Conservation (phyloP, 164 flowering plant species). For the Vitis labrusca region DNA sequence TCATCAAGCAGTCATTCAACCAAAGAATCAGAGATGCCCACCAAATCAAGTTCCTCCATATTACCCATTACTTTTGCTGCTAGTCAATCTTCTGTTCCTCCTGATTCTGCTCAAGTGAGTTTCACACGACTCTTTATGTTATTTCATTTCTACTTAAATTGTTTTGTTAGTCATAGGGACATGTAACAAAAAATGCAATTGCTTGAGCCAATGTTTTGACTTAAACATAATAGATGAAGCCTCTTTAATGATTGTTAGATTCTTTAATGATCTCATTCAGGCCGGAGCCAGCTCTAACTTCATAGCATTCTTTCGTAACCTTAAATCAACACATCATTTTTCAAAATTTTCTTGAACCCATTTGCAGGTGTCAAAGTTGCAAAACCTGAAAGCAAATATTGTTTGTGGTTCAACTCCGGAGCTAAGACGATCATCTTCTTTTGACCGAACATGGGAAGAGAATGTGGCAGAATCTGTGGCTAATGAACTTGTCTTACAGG, state of each 20-base stretch:
- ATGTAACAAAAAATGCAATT: too few relatives aligned
- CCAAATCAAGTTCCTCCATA: conserved; percentile 43
- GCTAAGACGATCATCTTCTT: conserved; percentile 90
- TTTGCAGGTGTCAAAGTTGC: conserved; percentile 70
- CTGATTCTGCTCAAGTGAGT: conserved; percentile 65
- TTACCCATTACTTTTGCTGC: conserved; percentile 23
- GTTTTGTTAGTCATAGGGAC: background rate
- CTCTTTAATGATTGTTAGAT: too few relatives aligned
- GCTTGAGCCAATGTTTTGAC: too few relatives aligned
- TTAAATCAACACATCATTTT: background rate
- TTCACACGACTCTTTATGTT: conserved; percentile 1
- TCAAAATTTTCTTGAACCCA: background rate
- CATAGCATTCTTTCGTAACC: background rate
- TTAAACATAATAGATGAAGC: too few relatives aligned
- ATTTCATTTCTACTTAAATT: background rate
- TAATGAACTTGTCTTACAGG: conserved; percentile 74
- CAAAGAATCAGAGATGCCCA: conserved; percentile 56
- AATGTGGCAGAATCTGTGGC: conserved; percentile 93
- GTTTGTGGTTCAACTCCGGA: conserved; percentile 57
- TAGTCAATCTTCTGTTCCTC: conserved; percentile 33
- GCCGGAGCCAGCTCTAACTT: too few relatives aligned
- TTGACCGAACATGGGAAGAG: conserved; percentile 96
- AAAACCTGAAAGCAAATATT: conserved; percentile 50
- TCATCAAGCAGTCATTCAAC: conserved; percentile 40
- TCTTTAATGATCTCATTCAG: too few relatives aligned